Base-by-base conservation (phyloP, 2,329 filamentous ascomycete genomes). In the Plectosphaerella sp. region DNA sequence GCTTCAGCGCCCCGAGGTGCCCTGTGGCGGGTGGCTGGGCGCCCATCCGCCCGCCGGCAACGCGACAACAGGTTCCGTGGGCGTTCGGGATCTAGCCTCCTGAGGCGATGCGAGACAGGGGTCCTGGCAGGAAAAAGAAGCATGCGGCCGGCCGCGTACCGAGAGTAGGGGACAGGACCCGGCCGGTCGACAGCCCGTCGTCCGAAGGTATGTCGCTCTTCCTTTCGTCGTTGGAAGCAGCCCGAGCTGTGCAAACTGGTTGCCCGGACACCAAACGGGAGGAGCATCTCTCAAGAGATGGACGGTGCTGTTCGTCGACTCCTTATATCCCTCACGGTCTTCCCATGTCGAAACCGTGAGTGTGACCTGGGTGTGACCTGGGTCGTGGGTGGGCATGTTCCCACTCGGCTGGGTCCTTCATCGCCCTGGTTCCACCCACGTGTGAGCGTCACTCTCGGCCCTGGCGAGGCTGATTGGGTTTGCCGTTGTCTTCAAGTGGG, bases 371-470 rank as follows among this genome's bases (percentile, higher is more conserved):
- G 5, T 16, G 15, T 16, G 15, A 15, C 8, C 22, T 24, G 22
- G 33, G 5, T 43, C 47, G 22, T 42, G 42, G 42, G 12, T 45
- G 24, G 48, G 41, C 12, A 9, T 22, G 39, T 37, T 48, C 47
- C 47, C 47, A 48, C 47, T 33, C 48, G 24, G n/a, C 48, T 49
- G 48, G 48, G 28, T 49, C 48, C 22, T 24, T 25, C 33, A 41
- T 49, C 48, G 24, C 37, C 18, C 43, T 28, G 52, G 56, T 46
- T 49, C 56, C 56, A 58, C 56, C 56, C 56, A 57, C 56, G 56
- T 58, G 54, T 48, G 52, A 57, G 52, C 48, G 39, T 49, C 48
- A 49, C 48, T 33, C 16, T 43, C 39, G 35, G 48, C 50, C 33
- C 16, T 45, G 20, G 54, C 46, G 33, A 49, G 50, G 35, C 48